Percentiles rank a stretch among this genome's conserved stretches.
Evolutionary conservation across 805 yeast species (phyloP).

Genomic region (Candida berthetii): DNA sequence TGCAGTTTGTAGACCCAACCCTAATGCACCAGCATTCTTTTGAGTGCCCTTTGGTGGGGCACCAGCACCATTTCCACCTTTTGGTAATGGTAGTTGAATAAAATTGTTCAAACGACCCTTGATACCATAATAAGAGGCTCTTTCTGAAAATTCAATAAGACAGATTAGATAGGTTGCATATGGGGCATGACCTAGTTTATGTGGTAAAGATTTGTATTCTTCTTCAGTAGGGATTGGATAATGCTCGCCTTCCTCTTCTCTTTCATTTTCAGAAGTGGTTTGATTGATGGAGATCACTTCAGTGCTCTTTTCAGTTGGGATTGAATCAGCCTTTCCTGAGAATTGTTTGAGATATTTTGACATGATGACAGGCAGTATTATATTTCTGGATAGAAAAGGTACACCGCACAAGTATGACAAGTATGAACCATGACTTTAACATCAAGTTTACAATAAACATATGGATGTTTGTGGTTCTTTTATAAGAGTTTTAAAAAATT

Average conservation of each 20-base stretch:
- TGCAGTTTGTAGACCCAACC: slow-evolving; percentile 55
- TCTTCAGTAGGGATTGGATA: slow-evolving; percentile 39
- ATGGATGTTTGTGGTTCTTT: too few species aligned
- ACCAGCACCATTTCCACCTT: slow-evolving; percentile 29
- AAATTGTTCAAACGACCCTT: slow-evolving; percentile 75
- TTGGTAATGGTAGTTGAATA: slow-evolving; percentile 50
- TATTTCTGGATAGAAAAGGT: too few species aligned
- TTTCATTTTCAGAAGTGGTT: not conserved
- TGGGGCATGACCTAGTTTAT: slow-evolving; percentile 41
- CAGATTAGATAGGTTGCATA: slow-evolving; percentile 45
- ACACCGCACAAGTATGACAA: too few species aligned
- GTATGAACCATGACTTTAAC: too few species aligned
- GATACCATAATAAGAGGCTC: slow-evolving; percentile 77
- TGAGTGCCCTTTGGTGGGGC: slow-evolving; percentile 17
- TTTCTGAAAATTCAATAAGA: slow-evolving; percentile 72
- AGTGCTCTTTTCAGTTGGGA: not conserved
- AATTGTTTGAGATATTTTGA: too few species aligned
- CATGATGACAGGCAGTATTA: too few species aligned
- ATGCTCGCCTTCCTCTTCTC: slow-evolving; percentile 1
- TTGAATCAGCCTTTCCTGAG: too few species aligned
- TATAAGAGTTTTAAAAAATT: too few species aligned
- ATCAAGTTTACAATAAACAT: too few species aligned
- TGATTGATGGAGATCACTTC: not conserved
- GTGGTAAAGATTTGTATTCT: slow-evolving; percentile 26
- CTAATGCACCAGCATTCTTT: slow-evolving; percentile 44